Evolutionary conservation across 768 basidiomycete genomes (phyloP), one percentile per base, ranked within the genome.

Genomic region (Cystobasidium tubakii): DNA sequence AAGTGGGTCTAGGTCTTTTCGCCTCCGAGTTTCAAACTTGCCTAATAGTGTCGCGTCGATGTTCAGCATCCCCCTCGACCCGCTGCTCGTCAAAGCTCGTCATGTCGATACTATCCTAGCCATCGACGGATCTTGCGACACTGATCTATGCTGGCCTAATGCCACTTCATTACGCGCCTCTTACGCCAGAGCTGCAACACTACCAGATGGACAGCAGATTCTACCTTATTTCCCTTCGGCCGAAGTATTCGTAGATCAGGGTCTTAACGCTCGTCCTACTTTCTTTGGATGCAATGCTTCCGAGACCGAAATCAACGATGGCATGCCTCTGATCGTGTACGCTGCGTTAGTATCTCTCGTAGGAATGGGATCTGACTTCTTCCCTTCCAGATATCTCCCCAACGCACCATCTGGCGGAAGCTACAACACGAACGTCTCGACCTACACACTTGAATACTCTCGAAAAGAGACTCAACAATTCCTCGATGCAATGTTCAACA

Each of bases 251-350:
- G 78, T 88, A 42, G 79, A 81, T 0, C 85, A 84, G 3, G 88
- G 89, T 42, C 84, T 90, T 0, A 89, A 87, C 77, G 82, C 81
- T 55, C 85, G 88, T 31, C 86, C 89, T 1, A 89, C 88, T 0
- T 90, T 92, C 82, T 91, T 90, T 81, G 91, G 90, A 1, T 91
- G 90, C 79, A 82, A 88, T 77, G 85, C 87, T 19, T 78, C 67
- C 1, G 79, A 84, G 57, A 80, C 31, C 2, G 29, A 63, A 33
- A 67, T 65, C 27, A 54, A 74, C 46, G 67, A 57, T 62, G 60
- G 69, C 31, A 71, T 71, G 69, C 62, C 54, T 2, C 50, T 74
- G 9, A 60, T 75, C 33, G 57, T 60, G 57, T 60, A n/a, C n/a
- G n/a, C n/a, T n/a, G n/a, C n/a, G n/a, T n/a, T 6, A 60, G 57